A percentile compares a stretch with the other conserved stretches of the same genome.
Evolutionary conservation across 352 stramenopile genomes (phyloP).

Genomic region (Phytophthora pisi): DNA sequence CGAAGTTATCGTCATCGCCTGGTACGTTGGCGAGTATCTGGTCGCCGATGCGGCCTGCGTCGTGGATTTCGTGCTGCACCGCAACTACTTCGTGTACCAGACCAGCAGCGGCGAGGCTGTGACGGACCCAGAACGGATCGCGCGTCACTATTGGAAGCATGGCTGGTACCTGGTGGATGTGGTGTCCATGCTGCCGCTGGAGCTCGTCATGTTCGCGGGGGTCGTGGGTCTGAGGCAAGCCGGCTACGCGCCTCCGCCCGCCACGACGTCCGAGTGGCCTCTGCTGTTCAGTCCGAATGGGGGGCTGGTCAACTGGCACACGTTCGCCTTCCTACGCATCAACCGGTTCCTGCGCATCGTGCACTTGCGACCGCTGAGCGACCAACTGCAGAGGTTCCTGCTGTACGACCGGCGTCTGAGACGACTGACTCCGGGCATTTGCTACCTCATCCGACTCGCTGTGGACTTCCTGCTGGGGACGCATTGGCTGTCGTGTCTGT

Average conservation of each 20-base stretch:
- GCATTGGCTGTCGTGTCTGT: slow-evolving; percentile 65
- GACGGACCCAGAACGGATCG: slow-evolving; percentile 42
- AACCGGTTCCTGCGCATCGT: slow-evolving; percentile 63
- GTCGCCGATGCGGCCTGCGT: slow-evolving; percentile 52
- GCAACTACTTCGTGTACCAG: slow-evolving; percentile 61
- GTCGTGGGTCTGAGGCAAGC: slow-evolving; percentile 26
- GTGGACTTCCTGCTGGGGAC: slow-evolving; percentile 56
- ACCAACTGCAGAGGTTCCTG: slow-evolving; percentile 55
- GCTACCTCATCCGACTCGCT: slow-evolving; percentile 53
- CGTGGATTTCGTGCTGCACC: slow-evolving; percentile 64
- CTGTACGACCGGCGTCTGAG: slow-evolving; percentile 51
- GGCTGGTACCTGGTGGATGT: slow-evolving; percentile 59
- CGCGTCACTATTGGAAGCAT: slow-evolving; percentile 50
- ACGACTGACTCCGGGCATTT: slow-evolving; percentile 29
- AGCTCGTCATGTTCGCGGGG: slow-evolving; percentile 44
- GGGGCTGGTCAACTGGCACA: slow-evolving; percentile 51
- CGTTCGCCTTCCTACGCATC: slow-evolving; percentile 48
- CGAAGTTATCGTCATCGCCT: slow-evolving; percentile 32
- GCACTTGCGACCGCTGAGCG: slow-evolving; percentile 51
- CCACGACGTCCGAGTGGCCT: slow-evolving; percentile 29
- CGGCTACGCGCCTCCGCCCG: slow-evolving; percentile 20
- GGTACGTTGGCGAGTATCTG: slow-evolving; percentile 61
- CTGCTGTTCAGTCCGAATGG: slow-evolving; percentile 20
- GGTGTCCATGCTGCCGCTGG: slow-evolving; percentile 53
- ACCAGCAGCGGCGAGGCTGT: slow-evolving; percentile 46